Evolutionary conservation across 169 alveolate species (phyloP).

Genomic region (Plasmodium cynomolgi): DNA sequence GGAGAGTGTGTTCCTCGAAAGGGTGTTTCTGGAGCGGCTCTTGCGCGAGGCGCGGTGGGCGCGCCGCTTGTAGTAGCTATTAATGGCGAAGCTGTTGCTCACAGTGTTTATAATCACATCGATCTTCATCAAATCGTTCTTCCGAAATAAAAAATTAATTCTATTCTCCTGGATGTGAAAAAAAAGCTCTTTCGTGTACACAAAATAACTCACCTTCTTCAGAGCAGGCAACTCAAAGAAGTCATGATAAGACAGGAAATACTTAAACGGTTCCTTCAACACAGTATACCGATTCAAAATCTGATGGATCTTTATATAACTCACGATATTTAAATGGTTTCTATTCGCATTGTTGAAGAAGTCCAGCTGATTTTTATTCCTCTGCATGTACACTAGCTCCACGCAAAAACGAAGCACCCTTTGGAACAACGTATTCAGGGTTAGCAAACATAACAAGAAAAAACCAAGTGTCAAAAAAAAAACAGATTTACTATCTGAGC

Average conservation of each 20-base stretch:
- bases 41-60: background rate
- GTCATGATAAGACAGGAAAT: constrained; percentile 41
- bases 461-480: constrained; percentile 44
- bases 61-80: background rate
- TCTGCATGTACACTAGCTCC: constrained; percentile 31
- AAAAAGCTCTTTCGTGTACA: constrained; percentile 49
- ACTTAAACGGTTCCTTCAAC: constrained; percentile 41
- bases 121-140: constrained; percentile 28
- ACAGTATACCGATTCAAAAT: constrained; percentile 21
- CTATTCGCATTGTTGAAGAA: constrained; percentile 22
- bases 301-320: constrained; percentile 47
- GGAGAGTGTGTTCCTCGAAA: background rate
- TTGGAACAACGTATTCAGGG: constrained; percentile 24
- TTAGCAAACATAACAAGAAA: constrained; percentile 11
- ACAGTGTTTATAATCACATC: constrained; percentile 37
- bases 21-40: constrained; percentile 16
- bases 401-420: background rate
- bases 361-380: constrained; percentile 7
- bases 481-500: constrained; percentile 27
- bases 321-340: constrained; percentile 27
- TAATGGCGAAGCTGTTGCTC: constrained; percentile 26
- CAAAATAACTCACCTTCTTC: constrained; percentile 43
- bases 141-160: constrained; percentile 25
- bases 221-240: background rate
- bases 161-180: constrained; percentile 51